Conservation (phyloP, 345 rosid genomes). For the Hibiscus mutabilis region DNA sequence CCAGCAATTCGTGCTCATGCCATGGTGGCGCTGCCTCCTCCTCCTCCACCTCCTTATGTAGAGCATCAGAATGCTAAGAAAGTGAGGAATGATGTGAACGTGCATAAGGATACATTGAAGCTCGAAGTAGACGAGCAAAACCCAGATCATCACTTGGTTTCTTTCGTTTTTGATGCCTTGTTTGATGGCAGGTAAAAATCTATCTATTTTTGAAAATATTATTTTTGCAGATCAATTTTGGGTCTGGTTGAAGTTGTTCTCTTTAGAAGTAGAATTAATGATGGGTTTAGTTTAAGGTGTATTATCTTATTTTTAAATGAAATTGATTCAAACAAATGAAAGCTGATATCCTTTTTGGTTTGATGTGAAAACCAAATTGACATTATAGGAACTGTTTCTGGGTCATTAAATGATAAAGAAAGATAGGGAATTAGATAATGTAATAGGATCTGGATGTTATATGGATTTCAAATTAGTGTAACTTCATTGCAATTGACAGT, state of each 20-base stretch:
- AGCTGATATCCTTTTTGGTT: background rate
- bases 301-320: background rate
- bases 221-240: background rate
- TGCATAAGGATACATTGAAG: slow-evolving; percentile 71
- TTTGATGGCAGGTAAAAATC: slow-evolving; percentile 72
- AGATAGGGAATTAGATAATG: background rate
- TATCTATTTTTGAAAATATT: background rate
- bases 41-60: slow-evolving; percentile 51
- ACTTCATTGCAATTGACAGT: background rate
- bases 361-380: background rate
- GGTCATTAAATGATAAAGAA: background rate
- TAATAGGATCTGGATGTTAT: background rate
- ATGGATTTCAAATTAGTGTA: background rate
- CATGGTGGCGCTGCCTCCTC: slow-evolving; percentile 22
- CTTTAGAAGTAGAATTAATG: background rate
- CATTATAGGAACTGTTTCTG: background rate
- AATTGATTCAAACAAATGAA: background rate
- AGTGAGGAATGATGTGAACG: slow-evolving; percentile 85
- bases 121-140: slow-evolving; percentile 53
- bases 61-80: slow-evolving; percentile 87
- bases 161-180: slow-evolving; percentile 82
- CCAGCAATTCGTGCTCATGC: slow-evolving; percentile 30
- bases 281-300: background rate
- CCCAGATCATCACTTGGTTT: slow-evolving; percentile 67
- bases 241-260: background rate